These are phyloP conservation scores for Coffea canephora DNA, from an alignment of 257 asterid species.

Conservation along the genomic window DNA sequence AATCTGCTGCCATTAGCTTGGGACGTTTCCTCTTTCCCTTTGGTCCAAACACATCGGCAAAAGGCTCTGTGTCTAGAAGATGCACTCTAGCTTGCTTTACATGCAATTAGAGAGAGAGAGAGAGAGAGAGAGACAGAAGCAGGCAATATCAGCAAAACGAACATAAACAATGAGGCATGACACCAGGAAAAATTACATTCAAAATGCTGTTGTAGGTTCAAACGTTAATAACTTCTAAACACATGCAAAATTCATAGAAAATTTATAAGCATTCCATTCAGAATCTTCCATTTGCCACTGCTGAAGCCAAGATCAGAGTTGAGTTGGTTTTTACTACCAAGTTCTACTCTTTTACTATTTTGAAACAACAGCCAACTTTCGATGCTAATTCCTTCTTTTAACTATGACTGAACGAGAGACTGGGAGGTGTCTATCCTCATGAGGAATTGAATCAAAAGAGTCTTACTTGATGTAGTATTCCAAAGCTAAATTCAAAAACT, in stretches of 20 bases:
- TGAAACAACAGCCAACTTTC: neutral
- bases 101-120: neutral
- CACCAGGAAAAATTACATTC: neutral
- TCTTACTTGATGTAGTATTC: neutral
- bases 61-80: constrained; percentile 87
- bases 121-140: neutral
- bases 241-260: neutral
- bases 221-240: neutral
- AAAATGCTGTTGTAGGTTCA: neutral
- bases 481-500: neutral
- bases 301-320: neutral
- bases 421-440: neutral
- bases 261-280: neutral
- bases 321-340: neutral
- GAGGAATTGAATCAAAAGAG: neutral
- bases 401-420: neutral
- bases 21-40: constrained; percentile 88
- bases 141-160: constrained; percentile 1
- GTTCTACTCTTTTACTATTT: neutral
- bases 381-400: too few relatives aligned
- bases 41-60: constrained; percentile 86
- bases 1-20: constrained; percentile 63
- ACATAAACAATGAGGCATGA: neutral
- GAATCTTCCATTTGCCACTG: neutral
- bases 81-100: constrained; percentile 90